Conservation (phyloP, 75 land plant genomes). For the Pinus tabuliformis region DNA sequence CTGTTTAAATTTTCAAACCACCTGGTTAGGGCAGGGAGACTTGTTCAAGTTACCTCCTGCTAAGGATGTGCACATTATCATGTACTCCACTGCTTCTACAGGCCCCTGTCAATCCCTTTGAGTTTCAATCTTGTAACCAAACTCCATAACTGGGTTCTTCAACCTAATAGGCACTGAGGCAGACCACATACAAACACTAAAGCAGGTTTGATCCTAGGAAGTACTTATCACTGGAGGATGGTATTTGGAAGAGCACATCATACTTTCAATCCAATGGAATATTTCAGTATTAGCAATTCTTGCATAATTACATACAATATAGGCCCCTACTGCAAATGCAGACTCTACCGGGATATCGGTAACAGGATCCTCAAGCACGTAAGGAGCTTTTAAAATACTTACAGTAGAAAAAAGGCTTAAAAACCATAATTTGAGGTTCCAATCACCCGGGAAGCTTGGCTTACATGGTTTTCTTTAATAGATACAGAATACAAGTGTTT, state of each 20-base stretch:
- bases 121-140: background rate
- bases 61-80: no score
- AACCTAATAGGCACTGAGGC: no score
- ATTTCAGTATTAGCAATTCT: background rate
- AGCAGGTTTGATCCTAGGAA: background rate
- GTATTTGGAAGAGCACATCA: background rate
- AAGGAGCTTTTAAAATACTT: background rate
- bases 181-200: background rate
- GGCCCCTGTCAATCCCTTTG: no score
- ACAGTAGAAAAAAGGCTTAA: background rate
- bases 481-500: background rate
- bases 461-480: background rate
- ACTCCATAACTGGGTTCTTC: background rate
- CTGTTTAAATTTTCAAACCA: no score
- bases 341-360: background rate
- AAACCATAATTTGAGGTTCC: background rate
- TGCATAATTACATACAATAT: background rate
- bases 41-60: no score
- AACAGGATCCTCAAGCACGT: constrained; percentile 4
- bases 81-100: no score
- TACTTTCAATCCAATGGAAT: background rate
- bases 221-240: background rate
- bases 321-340: background rate
- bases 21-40: no score
- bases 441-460: background rate